These are phyloP conservation scores for Jamesozyma spencerorum DNA, from an alignment of 805 yeast genomes.

Conservation along the genomic window DNA sequence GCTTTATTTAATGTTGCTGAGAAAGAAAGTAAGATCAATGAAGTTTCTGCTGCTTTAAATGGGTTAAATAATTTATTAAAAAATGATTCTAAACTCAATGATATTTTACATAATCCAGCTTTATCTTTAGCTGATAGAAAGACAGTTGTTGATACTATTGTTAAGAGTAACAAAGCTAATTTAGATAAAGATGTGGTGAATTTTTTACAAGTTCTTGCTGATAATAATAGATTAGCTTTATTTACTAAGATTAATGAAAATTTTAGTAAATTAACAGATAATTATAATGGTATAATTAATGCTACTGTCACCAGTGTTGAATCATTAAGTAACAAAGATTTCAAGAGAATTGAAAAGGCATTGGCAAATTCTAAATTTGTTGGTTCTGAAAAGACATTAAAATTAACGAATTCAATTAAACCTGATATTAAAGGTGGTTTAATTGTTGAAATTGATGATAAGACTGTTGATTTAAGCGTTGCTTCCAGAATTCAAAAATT, in stretches of 20 bases:
- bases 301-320: conserved; percentile 85
- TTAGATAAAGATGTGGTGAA: conserved; percentile 65
- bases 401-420: conserved; percentile 72
- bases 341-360: conserved; percentile 70
- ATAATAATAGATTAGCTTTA: conserved; percentile 82
- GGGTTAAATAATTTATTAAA: conserved; percentile 44
- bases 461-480: conserved; percentile 88
- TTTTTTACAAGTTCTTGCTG: conserved; percentile 78
- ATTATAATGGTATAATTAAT: conserved; percentile 84
- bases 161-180: conserved; percentile 25
- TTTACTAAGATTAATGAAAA: conserved; percentile 57
- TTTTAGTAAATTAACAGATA: conserved; percentile 72
- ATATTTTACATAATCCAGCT: conserved; percentile 72
- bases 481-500: conserved; percentile 76
- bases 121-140: conserved; percentile 67
- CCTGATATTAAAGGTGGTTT: conserved; percentile 93
- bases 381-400: conserved; percentile 77
- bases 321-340: conserved; percentile 71
- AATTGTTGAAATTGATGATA: conserved; percentile 92
- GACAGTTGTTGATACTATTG: conserved; percentile 53
- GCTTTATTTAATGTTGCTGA: conserved; percentile 84
- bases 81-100: conserved; percentile 53
- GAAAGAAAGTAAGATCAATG: conserved; percentile 22
- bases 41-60: conserved; percentile 57
- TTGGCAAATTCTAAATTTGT: conserved; percentile 71